These are phyloP conservation scores for Coemansia sp. DNA, from an alignment of 192 early-diverging fungal species.

Conservation along the genomic window DNA sequence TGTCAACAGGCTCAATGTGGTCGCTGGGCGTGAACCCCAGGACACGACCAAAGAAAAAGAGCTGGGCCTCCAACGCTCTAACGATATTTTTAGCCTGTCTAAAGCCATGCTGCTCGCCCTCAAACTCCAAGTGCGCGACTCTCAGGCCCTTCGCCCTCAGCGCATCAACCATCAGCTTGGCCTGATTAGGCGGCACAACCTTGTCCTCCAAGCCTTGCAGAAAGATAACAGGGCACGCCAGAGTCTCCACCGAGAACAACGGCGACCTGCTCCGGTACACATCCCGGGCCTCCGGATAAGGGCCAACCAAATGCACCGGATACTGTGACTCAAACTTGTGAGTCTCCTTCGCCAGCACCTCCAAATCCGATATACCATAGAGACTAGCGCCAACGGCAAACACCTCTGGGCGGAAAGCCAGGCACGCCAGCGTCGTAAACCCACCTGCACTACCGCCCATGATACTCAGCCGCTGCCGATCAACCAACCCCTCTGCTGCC, in stretches of 20 bases:
- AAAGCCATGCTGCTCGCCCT: slow-evolving; percentile 75
- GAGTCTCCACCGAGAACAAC: slow-evolving; percentile 60
- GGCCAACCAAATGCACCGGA: slow-evolving; percentile 63
- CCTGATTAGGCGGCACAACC: slow-evolving; percentile 77
- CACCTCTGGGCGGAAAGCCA: slow-evolving; percentile 70
- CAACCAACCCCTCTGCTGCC: slow-evolving; percentile 59
- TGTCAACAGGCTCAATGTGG: slow-evolving; percentile 36
- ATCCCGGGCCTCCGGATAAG: slow-evolving; percentile 58
- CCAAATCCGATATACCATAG: slow-evolving; percentile 77
- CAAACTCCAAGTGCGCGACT: slow-evolving; percentile 66
- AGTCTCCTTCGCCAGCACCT: slow-evolving; percentile 68
- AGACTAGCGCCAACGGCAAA: slow-evolving; percentile 73
- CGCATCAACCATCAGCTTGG: slow-evolving; percentile 74
- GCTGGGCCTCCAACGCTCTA: slow-evolving; percentile 63
- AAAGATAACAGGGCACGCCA: slow-evolving; percentile 68
- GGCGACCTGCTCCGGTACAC: slow-evolving; percentile 71
- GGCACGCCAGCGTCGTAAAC: slow-evolving; percentile 64
- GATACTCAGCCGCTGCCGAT: slow-evolving; percentile 64
- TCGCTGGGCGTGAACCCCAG: slow-evolving; percentile 66
- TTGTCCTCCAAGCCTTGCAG: slow-evolving; percentile 77
- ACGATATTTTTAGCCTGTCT: slow-evolving; percentile 68
- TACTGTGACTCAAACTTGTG: slow-evolving; percentile 82
- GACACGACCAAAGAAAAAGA: slow-evolving; percentile 71
- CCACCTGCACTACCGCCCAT: slow-evolving; percentile 75
- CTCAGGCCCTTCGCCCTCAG: slow-evolving; percentile 62